These are phyloP conservation scores for Colletotrichum chlorophyti DNA, from an alignment of 2,329 filamentous ascomycete genomes.

Conservation along the genomic window DNA sequence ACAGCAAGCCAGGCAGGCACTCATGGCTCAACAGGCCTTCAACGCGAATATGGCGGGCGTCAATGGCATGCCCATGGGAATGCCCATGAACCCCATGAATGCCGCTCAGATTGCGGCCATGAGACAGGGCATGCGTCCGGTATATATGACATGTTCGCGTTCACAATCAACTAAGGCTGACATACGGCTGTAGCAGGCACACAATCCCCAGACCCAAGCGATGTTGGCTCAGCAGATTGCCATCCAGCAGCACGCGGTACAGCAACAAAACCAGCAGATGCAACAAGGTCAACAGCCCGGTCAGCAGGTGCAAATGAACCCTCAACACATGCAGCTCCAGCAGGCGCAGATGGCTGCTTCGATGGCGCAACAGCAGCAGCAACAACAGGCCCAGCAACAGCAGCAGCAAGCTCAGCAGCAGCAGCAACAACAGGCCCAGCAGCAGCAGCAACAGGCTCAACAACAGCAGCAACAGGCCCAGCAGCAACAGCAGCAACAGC, in stretches of 20 bases:
- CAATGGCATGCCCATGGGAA: slow-evolving; percentile 58
- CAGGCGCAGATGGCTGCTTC: slow-evolving; percentile 48
- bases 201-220: slow-evolving; percentile 37
- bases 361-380: slow-evolving; percentile 45
- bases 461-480: slow-evolving; percentile 45
- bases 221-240: slow-evolving; percentile 56
- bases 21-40: slow-evolving; percentile 60
- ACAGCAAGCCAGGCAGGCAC: slow-evolving; percentile 55
- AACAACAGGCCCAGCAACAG: slow-evolving; percentile 47
- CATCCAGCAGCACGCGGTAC: slow-evolving; percentile 46
- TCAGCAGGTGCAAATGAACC: slow-evolving; percentile 56
- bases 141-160: slow-evolving; percentile 37
- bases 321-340: slow-evolving; percentile 54
- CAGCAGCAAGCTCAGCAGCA: slow-evolving; percentile 44
- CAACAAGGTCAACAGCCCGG: slow-evolving; percentile 50
- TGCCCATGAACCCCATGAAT: slow-evolving; percentile 55
- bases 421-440: slow-evolving; percentile 47
- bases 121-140: slow-evolving; percentile 51
- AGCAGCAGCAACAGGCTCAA: slow-evolving; percentile 48
- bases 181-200: slow-evolving; percentile 17
- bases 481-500: slow-evolving; percentile 42
- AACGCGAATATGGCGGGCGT: slow-evolving; percentile 57
- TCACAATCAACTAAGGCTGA: neutral
- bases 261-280: slow-evolving; percentile 45
- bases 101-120: slow-evolving; percentile 60